Percentiles rank a stretch among this genome's conserved stretches.
These are phyloP conservation scores for Ceratocystis smalleyi DNA, from an alignment of 2,329 filamentous ascomycete genomes.

Conservation along the genomic window DNA sequence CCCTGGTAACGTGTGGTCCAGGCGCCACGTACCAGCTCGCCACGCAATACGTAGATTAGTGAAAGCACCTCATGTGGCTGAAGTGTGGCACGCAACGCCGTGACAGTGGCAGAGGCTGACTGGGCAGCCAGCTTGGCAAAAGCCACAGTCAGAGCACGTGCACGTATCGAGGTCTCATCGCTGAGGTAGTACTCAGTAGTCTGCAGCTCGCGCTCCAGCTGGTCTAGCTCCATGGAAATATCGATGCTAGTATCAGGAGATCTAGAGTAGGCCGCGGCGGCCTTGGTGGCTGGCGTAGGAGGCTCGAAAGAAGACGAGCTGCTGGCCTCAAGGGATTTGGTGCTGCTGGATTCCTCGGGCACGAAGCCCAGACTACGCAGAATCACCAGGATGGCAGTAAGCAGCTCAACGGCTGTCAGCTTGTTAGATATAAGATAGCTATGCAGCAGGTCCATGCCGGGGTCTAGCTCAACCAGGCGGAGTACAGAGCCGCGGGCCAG, in stretches of 20 bases:
- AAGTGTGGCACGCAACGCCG: constrained; percentile 47
- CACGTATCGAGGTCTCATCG: constrained; percentile 43
- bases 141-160: constrained; percentile 48
- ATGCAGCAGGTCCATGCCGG: constrained; percentile 50
- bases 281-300: not conserved
- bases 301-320: not conserved
- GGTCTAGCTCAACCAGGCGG: constrained; percentile 49
- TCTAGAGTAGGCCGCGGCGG: not conserved
- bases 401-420: constrained; percentile 49
- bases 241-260: constrained; percentile 23
- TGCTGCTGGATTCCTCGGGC: constrained; percentile 25
- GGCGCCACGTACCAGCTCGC: constrained; percentile 57
- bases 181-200: constrained; percentile 52
- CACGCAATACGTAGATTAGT: constrained; percentile 55
- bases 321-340: not conserved
- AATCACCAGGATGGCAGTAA: constrained; percentile 48
- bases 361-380: constrained; percentile 54
- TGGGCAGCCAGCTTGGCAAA: constrained; percentile 55
- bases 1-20: constrained; percentile 53
- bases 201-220: constrained; percentile 49
- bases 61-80: constrained; percentile 53
- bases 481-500: constrained; percentile 46
- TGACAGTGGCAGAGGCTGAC: constrained; percentile 42
- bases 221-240: constrained; percentile 37
- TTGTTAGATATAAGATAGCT: constrained; percentile 50